These are phyloP conservation scores for Apiotrichum siamense DNA, from an alignment of 1,284 basidiomycete species.

Conservation along the genomic window DNA sequence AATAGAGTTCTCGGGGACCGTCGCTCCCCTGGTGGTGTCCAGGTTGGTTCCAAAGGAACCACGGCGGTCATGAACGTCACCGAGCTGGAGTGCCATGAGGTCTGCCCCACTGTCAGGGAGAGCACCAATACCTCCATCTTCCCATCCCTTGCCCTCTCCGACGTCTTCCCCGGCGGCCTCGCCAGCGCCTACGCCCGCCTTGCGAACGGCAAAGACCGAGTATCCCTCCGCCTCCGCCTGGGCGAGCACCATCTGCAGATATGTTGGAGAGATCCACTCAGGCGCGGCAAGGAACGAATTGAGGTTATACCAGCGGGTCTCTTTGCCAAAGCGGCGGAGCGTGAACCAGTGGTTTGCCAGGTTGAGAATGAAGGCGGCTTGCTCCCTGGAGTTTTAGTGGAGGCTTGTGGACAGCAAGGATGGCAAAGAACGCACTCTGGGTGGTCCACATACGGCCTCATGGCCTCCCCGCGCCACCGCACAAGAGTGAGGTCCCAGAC, in stretches of 20 bases:
- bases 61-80: conserved; percentile 32
- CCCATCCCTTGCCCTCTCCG: conserved; percentile 38
- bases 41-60: conserved; percentile 5
- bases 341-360: conserved; percentile 83
- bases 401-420: background rate
- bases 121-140: conserved; percentile 36
- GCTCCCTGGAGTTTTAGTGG: conserved; percentile 52
- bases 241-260: conserved; percentile 76
- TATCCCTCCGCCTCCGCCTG: conserved; percentile 86
- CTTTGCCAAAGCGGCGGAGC: conserved; percentile 64
- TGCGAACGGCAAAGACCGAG: conserved; percentile 72
- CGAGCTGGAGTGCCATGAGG: conserved; percentile 36
- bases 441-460: conserved; percentile 65
- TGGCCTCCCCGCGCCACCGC: conserved; percentile 76
- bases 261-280: conserved; percentile 75
- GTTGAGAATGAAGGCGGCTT: conserved; percentile 84
- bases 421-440: conserved; percentile 63
- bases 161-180: conserved; percentile 9
- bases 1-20: background rate
- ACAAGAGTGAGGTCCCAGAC: conserved; percentile 75
- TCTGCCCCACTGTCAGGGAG: conserved; percentile 43
- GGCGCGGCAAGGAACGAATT: conserved; percentile 69
- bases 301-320: conserved; percentile 77
- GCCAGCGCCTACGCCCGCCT: conserved; percentile 21
- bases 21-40: background rate